These are phyloP conservation scores for Penicillium cataractarum DNA, from an alignment of 495 filamentous ascomycete species.

Conservation along the genomic window DNA sequence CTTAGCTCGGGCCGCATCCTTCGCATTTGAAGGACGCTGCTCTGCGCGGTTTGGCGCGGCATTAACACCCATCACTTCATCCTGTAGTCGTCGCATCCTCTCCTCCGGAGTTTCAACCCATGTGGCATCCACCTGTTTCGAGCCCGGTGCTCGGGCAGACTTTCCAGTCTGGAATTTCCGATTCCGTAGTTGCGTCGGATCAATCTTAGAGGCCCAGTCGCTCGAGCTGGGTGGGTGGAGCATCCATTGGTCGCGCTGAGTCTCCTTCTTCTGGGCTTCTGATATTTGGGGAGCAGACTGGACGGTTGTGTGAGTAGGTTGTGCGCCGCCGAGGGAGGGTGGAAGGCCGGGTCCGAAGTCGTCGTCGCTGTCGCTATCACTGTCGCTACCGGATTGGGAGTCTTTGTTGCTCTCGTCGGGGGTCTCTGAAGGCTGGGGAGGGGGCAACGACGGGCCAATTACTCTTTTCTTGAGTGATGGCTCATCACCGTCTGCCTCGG, in stretches of 20 bases:
- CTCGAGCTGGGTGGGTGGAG: slow-evolving; percentile 72
- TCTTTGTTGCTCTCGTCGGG: slow-evolving; percentile 27
- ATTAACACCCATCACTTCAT: slow-evolving; percentile 80
- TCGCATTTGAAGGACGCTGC: slow-evolving; percentile 11
- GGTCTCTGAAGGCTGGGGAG: slow-evolving; percentile 20
- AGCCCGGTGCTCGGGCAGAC: slow-evolving; percentile 45
- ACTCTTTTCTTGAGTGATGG: slow-evolving; percentile 31
- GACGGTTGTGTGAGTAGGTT: background rate
- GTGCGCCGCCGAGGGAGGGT: slow-evolving; percentile 43
- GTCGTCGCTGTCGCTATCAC: slow-evolving; percentile 56
- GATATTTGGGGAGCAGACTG: background rate
- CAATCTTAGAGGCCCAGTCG: slow-evolving; percentile 67
- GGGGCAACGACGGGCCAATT: slow-evolving; percentile 40
- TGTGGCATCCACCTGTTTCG: slow-evolving; percentile 55
- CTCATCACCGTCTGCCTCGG: slow-evolving; percentile 7
- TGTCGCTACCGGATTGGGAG: slow-evolving; percentile 15
- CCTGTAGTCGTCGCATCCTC: slow-evolving; percentile 75
- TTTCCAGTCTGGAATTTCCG: slow-evolving; percentile 85
- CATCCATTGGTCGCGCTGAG: slow-evolving; percentile 91
- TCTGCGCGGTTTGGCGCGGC: slow-evolving; percentile 10
- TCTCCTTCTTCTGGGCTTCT: slow-evolving; percentile 21
- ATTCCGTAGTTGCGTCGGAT: slow-evolving; percentile 80
- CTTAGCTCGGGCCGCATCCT: slow-evolving; percentile 20
- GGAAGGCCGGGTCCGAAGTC: slow-evolving; percentile 86
- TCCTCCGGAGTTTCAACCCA: slow-evolving; percentile 95